phyloP scores from a whole-genome alignment of 1,139 yeast species.

The Ogataea hybrid region DNA sequence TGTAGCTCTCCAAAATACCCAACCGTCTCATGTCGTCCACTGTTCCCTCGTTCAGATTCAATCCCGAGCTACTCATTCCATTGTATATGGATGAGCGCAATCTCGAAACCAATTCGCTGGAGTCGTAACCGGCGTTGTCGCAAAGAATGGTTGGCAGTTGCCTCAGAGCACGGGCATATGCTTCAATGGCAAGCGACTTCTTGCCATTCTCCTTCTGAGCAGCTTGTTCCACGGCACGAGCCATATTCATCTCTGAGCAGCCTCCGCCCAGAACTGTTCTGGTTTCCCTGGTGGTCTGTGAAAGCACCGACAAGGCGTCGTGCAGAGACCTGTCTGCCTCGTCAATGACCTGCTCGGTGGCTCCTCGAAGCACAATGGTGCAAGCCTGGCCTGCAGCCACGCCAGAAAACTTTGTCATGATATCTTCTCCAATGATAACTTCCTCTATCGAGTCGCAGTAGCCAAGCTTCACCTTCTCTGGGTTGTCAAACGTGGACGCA shows the following conservation, averaged over 20 bases:
- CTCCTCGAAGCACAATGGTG: constrained; percentile 93
- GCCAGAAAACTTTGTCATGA: constrained; percentile 85
- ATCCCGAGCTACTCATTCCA: constrained; percentile 89
- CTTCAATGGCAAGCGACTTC: constrained; percentile 90
- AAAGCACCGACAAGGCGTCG: constrained; percentile 92
- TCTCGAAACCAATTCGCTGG: constrained; percentile 88
- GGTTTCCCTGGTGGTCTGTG: constrained; percentile 95
- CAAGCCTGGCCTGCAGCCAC: constrained; percentile 97
- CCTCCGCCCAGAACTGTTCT: constrained; percentile 97
- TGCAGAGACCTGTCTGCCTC: constrained; percentile 98
- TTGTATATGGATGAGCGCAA: constrained; percentile 90
- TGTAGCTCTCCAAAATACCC: constrained; percentile 90
- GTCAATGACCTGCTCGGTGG: constrained; percentile 92
- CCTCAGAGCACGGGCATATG: constrained; percentile 90
- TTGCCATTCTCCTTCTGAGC: constrained; percentile 95
- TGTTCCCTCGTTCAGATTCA: constrained; percentile 78
- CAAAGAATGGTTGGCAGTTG: constrained; percentile 95
- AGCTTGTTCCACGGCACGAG: constrained; percentile 93
- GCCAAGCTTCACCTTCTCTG: constrained; percentile 83
- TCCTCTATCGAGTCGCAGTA: constrained; percentile 90
- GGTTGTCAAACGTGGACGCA: constrained; percentile 92
- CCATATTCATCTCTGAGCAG: constrained; percentile 97
- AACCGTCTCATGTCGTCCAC: constrained; percentile 93
- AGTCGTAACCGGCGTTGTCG: constrained; percentile 96
- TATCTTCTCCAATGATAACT: constrained; percentile 86